Percentiles rank a stretch among this genome's conserved stretches.
Evolutionary conservation across 345 rosid genomes (phyloP).

Genomic region (Gossypium stocksii): DNA sequence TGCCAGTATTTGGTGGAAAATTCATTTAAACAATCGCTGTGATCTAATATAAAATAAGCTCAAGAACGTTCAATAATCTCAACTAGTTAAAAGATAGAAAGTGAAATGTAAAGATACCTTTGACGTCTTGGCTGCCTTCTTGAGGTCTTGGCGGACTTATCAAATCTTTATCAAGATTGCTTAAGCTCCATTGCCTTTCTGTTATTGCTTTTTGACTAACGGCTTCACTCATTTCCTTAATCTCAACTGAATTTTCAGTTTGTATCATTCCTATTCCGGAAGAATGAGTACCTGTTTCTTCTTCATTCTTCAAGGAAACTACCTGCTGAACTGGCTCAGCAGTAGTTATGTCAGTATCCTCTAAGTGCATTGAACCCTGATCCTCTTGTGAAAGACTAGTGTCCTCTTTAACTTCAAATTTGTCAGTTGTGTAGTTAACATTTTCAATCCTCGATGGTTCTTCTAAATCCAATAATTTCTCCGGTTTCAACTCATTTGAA

Average conservation of each 20-base stretch:
- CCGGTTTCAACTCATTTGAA: slow-evolving; percentile 6
- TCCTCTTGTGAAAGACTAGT: neutral
- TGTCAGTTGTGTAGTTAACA: neutral
- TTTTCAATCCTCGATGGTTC: neutral
- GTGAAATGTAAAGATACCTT: neutral
- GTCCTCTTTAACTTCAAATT: neutral
- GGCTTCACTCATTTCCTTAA: neutral
- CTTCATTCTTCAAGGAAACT: slow-evolving; percentile 2
- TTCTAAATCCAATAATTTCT: neutral
- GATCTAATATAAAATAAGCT: neutral
- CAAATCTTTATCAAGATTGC: neutral
- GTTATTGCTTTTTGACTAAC: neutral
- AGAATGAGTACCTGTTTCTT: neutral
- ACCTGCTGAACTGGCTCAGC: neutral
- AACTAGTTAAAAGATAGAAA: neutral
- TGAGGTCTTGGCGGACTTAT: neutral
- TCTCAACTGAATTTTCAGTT: slow-evolving; percentile 1
- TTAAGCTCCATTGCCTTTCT: neutral
- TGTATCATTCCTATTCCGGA: neutral
- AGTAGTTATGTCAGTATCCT: neutral
- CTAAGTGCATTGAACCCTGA: slow-evolving; percentile 2
- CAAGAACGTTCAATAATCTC: neutral
- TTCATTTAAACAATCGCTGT: neutral
- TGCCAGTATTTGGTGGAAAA: neutral
- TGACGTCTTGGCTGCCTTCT: slow-evolving; percentile 1